These are phyloP conservation scores for Manihot esculenta DNA, from an alignment of 441 rosid species.

Conservation along the genomic window DNA sequence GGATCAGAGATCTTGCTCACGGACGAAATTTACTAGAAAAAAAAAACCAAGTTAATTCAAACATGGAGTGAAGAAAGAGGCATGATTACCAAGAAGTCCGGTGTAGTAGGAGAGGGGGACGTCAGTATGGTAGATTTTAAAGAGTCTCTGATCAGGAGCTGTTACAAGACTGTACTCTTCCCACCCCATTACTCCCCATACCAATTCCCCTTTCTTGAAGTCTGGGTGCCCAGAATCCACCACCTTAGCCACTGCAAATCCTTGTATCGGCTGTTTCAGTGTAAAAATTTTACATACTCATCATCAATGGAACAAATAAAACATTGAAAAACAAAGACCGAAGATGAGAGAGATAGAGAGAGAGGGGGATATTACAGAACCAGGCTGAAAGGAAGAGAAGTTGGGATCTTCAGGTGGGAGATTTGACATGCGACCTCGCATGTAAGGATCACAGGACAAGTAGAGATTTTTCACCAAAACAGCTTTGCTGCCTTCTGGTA, in stretches of 20 bases:
- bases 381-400: constrained; percentile 30
- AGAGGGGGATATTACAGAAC: constrained; percentile 30
- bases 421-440: constrained; percentile 43
- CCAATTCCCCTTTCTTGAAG: constrained; percentile 57
- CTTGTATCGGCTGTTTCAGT: constrained; percentile 45
- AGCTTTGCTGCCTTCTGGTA: constrained; percentile 40
- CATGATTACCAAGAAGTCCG: constrained; percentile 62
- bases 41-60: no score
- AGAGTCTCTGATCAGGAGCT: constrained; percentile 33
- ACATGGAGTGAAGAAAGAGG: neutral
- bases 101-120: constrained; percentile 70
- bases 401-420: constrained; percentile 3
- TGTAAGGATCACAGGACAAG: constrained; percentile 65
- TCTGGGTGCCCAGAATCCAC: constrained; percentile 58
- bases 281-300: no score
- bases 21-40: no score
- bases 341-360: neutral
- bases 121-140: constrained; percentile 46
- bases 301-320: neutral
- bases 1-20: no score
- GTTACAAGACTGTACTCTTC: constrained; percentile 64
- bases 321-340: no score
- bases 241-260: constrained; percentile 64
- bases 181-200: constrained; percentile 60
- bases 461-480: constrained; percentile 52